Base-by-base conservation (phyloP, 257 asterid species). In the Parsonsia alboflavescens region DNA sequence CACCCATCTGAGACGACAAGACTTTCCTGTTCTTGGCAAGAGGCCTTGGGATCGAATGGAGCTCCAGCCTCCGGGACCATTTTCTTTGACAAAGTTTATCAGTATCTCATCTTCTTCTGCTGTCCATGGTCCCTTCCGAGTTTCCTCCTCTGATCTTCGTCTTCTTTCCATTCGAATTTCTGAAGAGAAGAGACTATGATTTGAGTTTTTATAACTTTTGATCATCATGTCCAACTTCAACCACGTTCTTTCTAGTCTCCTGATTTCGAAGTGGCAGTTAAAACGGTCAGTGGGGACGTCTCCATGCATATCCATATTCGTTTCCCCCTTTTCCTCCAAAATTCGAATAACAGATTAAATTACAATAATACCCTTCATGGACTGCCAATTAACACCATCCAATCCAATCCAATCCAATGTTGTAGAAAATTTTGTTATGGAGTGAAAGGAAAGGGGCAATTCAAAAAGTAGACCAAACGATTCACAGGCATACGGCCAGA, bases 61-160 rank as follows among this genome's bases (percentile, higher is more conserved):
- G 78, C 84, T 80, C 84, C 84, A 80, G 70, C 72, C 84, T 72
- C 57, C 72, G 0, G 84, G 80, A 50, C 84, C 84, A 72, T 71
- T 76, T 59, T 42, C 64, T 49, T 76, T 72, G 17, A 80, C 78
- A 19, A 80, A 76, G n/a, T 76, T 76, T 28, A 41, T 53, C 59
- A 80, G 48, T 17, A 76, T 73, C 26, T 73, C 80, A 13, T 80
- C 80, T 72, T 80, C 84, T 50, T 80, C 84, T 1, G 75, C 70
- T 11, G 80, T 56, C 84, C 84, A 76, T 26, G 84, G 84, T 63
- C 83, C 84, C 52, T 76, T 71, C 68, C 73, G 67, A 65, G 68
- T 72, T n/a, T 36, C 69, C 22, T 52, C 75, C 59, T 76, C 68
- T 7, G 30, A 33, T 33, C 39, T 7, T 22, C 75, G 58, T 28